A percentile compares a stretch with the other conserved stretches of the same genome.
These are phyloP conservation scores for Hypoxylon trugodes DNA, from an alignment of 495 filamentous ascomycete genomes.

Conservation along the genomic window DNA sequence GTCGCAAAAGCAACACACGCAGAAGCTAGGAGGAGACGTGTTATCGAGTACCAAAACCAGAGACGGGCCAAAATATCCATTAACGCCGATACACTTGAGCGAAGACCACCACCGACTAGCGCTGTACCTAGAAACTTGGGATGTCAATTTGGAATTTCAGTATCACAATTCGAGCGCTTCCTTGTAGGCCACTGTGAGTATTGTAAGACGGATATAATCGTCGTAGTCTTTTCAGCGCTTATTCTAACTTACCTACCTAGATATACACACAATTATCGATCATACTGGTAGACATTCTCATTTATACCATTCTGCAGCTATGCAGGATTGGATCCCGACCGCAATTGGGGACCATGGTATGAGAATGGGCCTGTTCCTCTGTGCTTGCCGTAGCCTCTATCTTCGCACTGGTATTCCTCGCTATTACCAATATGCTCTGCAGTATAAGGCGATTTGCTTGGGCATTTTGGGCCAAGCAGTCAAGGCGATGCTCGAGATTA, in stretches of 20 bases:
- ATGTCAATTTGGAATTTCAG: neutral
- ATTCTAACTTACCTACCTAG: neutral
- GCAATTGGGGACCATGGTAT: conserved; percentile 1
- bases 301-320: neutral
- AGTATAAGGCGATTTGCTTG: neutral
- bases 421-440: neutral
- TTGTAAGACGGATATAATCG: neutral
- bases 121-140: neutral
- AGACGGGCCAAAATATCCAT: neutral
- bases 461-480: neutral
- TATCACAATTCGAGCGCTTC: neutral
- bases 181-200: conserved; percentile 8
- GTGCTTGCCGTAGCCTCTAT: conserved; percentile 1
- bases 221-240: too few species aligned
- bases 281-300: neutral
- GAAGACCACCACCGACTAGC: neutral
- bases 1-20: conserved; percentile 4
- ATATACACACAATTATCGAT: conserved; percentile 1
- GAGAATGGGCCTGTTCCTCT: conserved; percentile 3
- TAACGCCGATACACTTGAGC: neutral
- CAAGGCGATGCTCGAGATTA: neutral
- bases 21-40: neutral
- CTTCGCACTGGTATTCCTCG: neutral
- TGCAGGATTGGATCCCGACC: conserved; percentile 4
- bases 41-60: neutral